Conservation (phyloP, 768 basidiomycete genomes). For the Neoboletus subvelutipes region DNA sequence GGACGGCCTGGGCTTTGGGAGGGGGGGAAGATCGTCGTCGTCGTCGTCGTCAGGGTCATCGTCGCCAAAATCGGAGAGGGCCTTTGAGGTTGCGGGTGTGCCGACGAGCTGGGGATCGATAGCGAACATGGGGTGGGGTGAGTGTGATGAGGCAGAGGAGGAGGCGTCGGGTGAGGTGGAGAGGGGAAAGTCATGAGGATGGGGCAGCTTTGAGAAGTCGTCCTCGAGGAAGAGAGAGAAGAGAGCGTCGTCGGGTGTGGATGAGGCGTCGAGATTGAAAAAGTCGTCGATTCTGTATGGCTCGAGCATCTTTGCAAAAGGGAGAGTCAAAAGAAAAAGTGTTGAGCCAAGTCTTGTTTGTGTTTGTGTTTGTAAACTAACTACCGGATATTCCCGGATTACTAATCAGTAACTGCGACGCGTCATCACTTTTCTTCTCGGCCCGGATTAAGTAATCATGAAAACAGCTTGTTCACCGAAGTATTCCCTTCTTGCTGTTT, state of each 20-base stretch:
- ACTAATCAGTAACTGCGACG: conserved; percentile 14
- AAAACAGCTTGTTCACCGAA: conserved; percentile 92
- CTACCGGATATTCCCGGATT: conserved; percentile 15
- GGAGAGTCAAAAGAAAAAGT: too few relatives aligned
- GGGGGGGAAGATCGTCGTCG: conserved; percentile 24
- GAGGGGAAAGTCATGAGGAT: conserved; percentile 25
- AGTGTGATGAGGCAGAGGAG: conserved; percentile 24
- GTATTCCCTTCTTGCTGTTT: conserved; percentile 96
- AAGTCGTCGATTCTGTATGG: conserved; percentile 51
- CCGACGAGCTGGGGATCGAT: conserved; percentile 81
- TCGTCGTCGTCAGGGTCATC: conserved; percentile 38
- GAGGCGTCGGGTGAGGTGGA: conserved; percentile 27
- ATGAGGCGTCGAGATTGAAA: conserved; percentile 61
- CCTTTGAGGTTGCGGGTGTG: conserved; percentile 52
- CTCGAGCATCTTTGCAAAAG: conserved; percentile 21
- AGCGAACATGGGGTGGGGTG: conserved; percentile 37
- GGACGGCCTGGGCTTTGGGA: conserved; percentile 47
- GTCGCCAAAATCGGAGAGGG: conserved; percentile 43
- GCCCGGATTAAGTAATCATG: conserved; percentile 25
- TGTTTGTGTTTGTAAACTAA: background rate
- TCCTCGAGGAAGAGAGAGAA: conserved; percentile 51
- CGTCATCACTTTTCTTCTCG: conserved; percentile 10
- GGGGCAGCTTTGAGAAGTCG: conserved; percentile 33
- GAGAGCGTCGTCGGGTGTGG: conserved; percentile 31
- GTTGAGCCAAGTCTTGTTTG: too few relatives aligned